A percentile compares a stretch with the other conserved stretches of the same genome.
Conservation (phyloP, 2,329 filamentous ascomycete species). For the Pseudogymnoascus sp. region DNA sequence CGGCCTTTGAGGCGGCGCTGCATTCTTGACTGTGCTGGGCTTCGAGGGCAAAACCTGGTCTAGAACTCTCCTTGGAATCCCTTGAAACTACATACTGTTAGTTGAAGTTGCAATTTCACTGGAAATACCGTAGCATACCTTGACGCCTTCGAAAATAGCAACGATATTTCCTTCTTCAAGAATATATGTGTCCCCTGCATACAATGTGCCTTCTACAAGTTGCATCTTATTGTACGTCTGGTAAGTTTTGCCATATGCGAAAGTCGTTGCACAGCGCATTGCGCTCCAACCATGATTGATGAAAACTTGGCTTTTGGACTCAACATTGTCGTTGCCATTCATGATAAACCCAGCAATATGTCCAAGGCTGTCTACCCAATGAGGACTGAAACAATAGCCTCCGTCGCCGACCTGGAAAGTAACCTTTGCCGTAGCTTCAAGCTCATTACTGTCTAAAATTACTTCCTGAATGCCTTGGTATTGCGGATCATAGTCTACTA, state of each 20-base stretch:
- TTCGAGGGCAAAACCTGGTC: neutral
- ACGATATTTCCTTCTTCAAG: constrained; percentile 36
- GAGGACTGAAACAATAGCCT: constrained; percentile 47
- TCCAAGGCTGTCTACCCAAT: constrained; percentile 52
- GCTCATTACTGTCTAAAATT: constrained; percentile 35
- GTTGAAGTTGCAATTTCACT: neutral
- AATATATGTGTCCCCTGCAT: constrained; percentile 47
- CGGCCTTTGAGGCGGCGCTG: neutral
- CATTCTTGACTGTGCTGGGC: neutral
- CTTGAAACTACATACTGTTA: neutral
- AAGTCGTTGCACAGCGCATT: constrained; percentile 43
- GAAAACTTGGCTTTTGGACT: constrained; percentile 48
- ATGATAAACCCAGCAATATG: constrained; percentile 56
- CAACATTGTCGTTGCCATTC: constrained; percentile 50
- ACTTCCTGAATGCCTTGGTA: constrained; percentile 55
- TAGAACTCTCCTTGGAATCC: neutral
- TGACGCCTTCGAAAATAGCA: constrained; percentile 21
- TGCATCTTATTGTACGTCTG: constrained; percentile 54
- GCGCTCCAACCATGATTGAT: constrained; percentile 55
- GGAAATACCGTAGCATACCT: constrained; percentile 23
- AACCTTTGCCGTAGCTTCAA: constrained; percentile 38
- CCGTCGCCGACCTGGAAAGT: constrained; percentile 44
- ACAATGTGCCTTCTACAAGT: constrained; percentile 38
- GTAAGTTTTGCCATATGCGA: constrained; percentile 41
- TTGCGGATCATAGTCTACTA: constrained; percentile 50